Conservation (phyloP, 805 yeast genomes). For the Diddensiella transvaalensis region DNA sequence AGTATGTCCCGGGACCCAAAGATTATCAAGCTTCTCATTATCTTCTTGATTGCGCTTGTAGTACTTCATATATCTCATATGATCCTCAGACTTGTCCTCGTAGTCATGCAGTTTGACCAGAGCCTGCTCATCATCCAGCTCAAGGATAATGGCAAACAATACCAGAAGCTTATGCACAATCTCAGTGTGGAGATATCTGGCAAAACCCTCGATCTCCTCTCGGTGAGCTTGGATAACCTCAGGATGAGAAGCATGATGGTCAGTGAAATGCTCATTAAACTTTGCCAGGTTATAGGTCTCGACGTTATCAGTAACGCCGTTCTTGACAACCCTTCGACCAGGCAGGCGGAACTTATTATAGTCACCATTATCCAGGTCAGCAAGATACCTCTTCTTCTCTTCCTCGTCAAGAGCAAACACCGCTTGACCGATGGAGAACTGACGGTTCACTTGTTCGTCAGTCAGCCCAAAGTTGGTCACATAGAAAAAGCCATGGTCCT, state of each 20-base stretch:
- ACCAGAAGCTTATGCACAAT: slow-evolving; percentile 17
- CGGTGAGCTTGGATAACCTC: slow-evolving; percentile 8
- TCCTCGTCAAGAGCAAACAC: slow-evolving; percentile 15
- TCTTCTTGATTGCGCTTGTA: slow-evolving; percentile 14
- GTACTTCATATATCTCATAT: slow-evolving; percentile 16
- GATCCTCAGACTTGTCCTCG: slow-evolving; percentile 18
- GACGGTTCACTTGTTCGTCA: slow-evolving; percentile 15
- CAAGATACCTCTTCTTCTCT: slow-evolving; percentile 10
- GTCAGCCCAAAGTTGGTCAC: slow-evolving; percentile 16
- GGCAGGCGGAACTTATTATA: slow-evolving; percentile 16
- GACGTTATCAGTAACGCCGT: slow-evolving; percentile 14
- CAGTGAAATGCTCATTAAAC: slow-evolving; percentile 15
- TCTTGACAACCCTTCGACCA: background rate
- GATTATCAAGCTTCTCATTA: slow-evolving; percentile 16
- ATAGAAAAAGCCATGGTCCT: slow-evolving; percentile 18
- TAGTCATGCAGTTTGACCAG: slow-evolving; percentile 14
- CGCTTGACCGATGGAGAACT: slow-evolving; percentile 15
- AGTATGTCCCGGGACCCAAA: slow-evolving; percentile 18
- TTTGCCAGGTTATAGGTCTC: slow-evolving; percentile 17
- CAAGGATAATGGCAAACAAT: slow-evolving; percentile 18
- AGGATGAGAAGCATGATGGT: slow-evolving; percentile 5
- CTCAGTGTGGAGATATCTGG: slow-evolving; percentile 14
- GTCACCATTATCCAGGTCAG: slow-evolving; percentile 16
- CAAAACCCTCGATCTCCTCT: slow-evolving; percentile 12
- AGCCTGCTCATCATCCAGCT: slow-evolving; percentile 16